phyloP scores from a whole-genome alignment of 2,329 filamentous ascomycete genomes.

The Aspergillus pseudoglaucus region DNA sequence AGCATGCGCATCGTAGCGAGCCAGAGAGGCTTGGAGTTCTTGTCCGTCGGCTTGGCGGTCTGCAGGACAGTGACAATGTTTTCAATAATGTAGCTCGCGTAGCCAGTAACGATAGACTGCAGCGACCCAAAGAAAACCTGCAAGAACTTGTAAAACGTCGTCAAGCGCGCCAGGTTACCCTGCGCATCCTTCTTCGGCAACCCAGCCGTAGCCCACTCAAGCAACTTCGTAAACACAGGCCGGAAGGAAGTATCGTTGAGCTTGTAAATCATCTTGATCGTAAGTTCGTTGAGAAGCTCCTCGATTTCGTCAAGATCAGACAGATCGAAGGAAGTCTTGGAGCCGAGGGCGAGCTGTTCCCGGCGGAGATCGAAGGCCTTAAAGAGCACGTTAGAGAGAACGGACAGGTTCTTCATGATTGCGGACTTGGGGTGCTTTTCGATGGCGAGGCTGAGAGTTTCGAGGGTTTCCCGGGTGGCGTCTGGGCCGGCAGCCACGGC shows the following conservation, averaged over 20 bases:
- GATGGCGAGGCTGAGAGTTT: slow-evolving; percentile 63
- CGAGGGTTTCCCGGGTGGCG: slow-evolving; percentile 63
- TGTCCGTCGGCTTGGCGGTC: slow-evolving; percentile 32
- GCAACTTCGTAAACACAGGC: slow-evolving; percentile 78
- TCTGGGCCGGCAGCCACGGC: slow-evolving; percentile 57
- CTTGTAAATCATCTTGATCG: slow-evolving; percentile 90
- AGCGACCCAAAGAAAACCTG: slow-evolving; percentile 73
- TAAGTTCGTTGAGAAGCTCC: slow-evolving; percentile 58
- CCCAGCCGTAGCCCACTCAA: slow-evolving; percentile 67
- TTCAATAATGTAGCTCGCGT: slow-evolving; percentile 78
- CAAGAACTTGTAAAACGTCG: slow-evolving; percentile 76
- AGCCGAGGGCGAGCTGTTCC: slow-evolving; percentile 26
- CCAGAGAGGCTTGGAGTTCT: slow-evolving; percentile 57
- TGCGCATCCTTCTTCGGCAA: slow-evolving; percentile 56
- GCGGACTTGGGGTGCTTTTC: slow-evolving; percentile 70
- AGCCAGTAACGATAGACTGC: slow-evolving; percentile 82
- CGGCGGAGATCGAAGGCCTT: slow-evolving; percentile 47
- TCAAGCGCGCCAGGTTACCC: slow-evolving; percentile 58
- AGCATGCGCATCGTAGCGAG: slow-evolving; percentile 64
- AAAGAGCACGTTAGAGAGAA: slow-evolving; percentile 58
- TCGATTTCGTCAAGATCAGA: slow-evolving; percentile 55
- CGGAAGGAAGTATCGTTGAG: slow-evolving; percentile 91
- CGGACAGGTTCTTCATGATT: slow-evolving; percentile 66
- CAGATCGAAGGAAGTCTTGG: slow-evolving; percentile 36
- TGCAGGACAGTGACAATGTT: slow-evolving; percentile 60